These are phyloP conservation scores for Neckera pumila DNA, from an alignment of 225 moss, liverwort and hornwort genomes.

Conservation along the genomic window DNA sequence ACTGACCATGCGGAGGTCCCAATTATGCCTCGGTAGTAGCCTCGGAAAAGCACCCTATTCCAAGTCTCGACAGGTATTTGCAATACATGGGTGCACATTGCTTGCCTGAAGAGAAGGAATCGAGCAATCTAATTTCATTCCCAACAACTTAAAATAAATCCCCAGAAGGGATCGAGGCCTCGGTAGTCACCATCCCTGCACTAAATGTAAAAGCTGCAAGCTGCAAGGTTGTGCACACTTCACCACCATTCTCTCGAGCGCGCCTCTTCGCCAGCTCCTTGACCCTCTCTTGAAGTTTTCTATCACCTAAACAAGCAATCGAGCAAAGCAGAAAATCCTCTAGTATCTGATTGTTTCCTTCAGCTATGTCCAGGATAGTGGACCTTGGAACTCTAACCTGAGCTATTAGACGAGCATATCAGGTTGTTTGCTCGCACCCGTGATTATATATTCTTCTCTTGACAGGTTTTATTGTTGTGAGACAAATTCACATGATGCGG, in stretches of 20 bases:
- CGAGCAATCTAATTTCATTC: background rate
- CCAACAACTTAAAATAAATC: too few species aligned
- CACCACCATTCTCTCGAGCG: background rate
- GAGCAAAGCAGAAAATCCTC: background rate
- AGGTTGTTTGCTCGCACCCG: background rate
- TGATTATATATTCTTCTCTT: background rate
- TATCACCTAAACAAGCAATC: background rate
- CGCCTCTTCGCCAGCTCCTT: background rate
- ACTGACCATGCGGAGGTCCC: background rate
- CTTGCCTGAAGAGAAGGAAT: background rate
- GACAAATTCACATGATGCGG: background rate
- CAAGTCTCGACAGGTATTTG: background rate
- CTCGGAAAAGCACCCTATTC: background rate
- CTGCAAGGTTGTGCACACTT: background rate
- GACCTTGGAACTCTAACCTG: background rate
- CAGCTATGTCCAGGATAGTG: background rate
- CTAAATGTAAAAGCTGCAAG: background rate
- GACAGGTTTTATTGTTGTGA: background rate
- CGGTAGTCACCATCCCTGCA: background rate
- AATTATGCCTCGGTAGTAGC: background rate
- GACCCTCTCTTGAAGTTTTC: background rate
- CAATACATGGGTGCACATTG: background rate
- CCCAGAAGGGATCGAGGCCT: background rate
- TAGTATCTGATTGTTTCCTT: background rate
- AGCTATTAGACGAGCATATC: background rate